Evolutionary conservation across 352 stramenopile genomes (phyloP).

Genomic region (Globisporangium polare): DNA sequence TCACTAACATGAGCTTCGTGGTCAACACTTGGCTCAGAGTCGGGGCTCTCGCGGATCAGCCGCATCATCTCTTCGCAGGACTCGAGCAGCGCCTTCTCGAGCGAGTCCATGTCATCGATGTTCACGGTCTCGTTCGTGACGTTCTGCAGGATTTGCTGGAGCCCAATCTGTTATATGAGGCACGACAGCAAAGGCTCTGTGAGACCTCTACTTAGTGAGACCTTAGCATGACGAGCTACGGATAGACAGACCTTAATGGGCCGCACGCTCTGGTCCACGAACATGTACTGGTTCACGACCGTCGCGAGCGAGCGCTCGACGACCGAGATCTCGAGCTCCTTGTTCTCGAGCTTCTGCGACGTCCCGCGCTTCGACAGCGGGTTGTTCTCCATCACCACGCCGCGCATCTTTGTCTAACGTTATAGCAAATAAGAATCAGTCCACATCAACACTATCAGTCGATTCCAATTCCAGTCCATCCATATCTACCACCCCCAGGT

Average conservation of each 20-base stretch:
- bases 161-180: slow-evolving; percentile 42
- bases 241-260: slow-evolving; percentile 68
- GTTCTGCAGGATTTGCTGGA: slow-evolving; percentile 80
- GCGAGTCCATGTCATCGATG: slow-evolving; percentile 51
- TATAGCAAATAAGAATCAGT: neutral
- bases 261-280: slow-evolving; percentile 70
- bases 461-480: neutral
- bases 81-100: slow-evolving; percentile 55
- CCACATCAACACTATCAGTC: neutral
- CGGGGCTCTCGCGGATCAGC: slow-evolving; percentile 36
- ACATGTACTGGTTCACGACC: slow-evolving; percentile 82
- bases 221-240: too few relatives aligned
- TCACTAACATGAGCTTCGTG: neutral
- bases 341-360: slow-evolving; percentile 63
- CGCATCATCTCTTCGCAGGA: slow-evolving; percentile 78
- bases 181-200: neutral
- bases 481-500: neutral
- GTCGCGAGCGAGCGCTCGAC: slow-evolving; percentile 58
- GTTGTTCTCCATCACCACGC: slow-evolving; percentile 41
- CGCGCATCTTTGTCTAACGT: slow-evolving; percentile 40
- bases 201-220: too few relatives aligned
- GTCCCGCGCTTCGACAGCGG: slow-evolving; percentile 61
- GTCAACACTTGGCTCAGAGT: neutral
- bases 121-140: slow-evolving; percentile 68
- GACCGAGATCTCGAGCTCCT: slow-evolving; percentile 61